Conservation (phyloP, 108 stramenopile genomes). For the Aureococcus anophagefferens region DNA sequence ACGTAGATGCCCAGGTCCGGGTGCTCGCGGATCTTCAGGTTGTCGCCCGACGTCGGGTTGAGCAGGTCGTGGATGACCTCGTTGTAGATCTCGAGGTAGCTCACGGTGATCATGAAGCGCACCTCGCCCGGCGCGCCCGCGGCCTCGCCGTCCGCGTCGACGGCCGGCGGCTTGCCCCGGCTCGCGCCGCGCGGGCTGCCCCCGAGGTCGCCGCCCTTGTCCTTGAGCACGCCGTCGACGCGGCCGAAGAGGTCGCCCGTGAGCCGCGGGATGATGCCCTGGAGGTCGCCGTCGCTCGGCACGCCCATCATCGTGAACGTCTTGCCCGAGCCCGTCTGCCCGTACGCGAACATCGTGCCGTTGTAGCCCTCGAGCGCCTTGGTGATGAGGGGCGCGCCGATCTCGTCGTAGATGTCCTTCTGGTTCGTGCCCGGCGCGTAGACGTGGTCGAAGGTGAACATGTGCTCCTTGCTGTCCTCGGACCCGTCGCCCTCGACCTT, state of each 20-base stretch:
- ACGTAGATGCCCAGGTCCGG: constrained; percentile 47
- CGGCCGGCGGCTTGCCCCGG: background rate
- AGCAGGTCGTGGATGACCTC: constrained; percentile 21
- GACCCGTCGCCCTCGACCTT: background rate
- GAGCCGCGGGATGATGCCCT: constrained; percentile 27
- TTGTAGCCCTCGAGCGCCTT: constrained; percentile 47
- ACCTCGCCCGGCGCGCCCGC: background rate
- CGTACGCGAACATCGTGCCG: no score
- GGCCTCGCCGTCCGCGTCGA: background rate
- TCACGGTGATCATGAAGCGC: constrained; percentile 20
- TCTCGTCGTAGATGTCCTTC: constrained; percentile 30
- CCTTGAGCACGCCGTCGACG: background rate
- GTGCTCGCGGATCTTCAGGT: constrained; percentile 46
- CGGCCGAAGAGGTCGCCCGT: constrained; percentile 29
- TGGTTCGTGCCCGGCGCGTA: constrained; percentile 28
- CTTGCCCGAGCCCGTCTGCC: no score
- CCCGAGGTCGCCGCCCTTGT: no score
- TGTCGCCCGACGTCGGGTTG: constrained; percentile 38
- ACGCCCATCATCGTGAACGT: no score
- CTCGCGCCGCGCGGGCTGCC: no score
- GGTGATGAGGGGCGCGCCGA: constrained; percentile 37
- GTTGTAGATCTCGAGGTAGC: constrained; percentile 36
- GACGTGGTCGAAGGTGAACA: constrained; percentile 39
- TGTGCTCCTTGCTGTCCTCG: constrained; percentile 11
- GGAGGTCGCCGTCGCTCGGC: background rate